A percentile compares a stretch with the other conserved stretches of the same genome.
These are phyloP conservation scores for Erysimum cheiranthoides DNA, from an alignment of 345 rosid genomes.

Conservation along the genomic window DNA sequence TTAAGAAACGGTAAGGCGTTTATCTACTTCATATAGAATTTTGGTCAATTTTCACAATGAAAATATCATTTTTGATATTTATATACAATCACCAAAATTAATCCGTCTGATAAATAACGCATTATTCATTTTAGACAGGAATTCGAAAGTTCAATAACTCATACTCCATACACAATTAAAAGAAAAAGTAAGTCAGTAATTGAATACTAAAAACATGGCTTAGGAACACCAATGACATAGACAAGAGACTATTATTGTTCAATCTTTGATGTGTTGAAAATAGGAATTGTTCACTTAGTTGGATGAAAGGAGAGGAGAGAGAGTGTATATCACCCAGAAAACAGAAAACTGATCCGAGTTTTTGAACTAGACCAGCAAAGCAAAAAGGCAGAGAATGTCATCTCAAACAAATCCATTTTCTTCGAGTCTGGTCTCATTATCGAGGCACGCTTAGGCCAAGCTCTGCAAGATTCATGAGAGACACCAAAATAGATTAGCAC, in stretches of 20 bases:
- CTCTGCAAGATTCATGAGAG: conserved; percentile 54
- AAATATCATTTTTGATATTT: not conserved
- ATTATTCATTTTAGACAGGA: not conserved
- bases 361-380: conserved; percentile 29
- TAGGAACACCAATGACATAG: not conserved
- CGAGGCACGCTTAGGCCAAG: conserved; percentile 85
- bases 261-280: conserved; percentile 22
- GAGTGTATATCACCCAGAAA: conserved; percentile 1
- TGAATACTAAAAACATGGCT: not conserved
- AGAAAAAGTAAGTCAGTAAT: not conserved
- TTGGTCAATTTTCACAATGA: not conserved
- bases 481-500: conserved; percentile 20
- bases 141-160: not conserved
- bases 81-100: not conserved
- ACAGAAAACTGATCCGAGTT: conserved; percentile 28
- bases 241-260: conserved; percentile 7
- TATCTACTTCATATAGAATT: not conserved
- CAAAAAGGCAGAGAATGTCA: conserved; percentile 25
- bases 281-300: conserved; percentile 2
- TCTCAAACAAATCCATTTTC: conserved; percentile 24
- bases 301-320: conserved; percentile 9
- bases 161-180: not conserved
- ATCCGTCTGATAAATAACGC: not conserved
- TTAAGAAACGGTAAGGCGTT: conserved; percentile 32
- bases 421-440: conserved; percentile 46